Evolutionary conservation across 768 basidiomycete species (phyloP).

Genomic region (Lactarius hengduanensis): DNA sequence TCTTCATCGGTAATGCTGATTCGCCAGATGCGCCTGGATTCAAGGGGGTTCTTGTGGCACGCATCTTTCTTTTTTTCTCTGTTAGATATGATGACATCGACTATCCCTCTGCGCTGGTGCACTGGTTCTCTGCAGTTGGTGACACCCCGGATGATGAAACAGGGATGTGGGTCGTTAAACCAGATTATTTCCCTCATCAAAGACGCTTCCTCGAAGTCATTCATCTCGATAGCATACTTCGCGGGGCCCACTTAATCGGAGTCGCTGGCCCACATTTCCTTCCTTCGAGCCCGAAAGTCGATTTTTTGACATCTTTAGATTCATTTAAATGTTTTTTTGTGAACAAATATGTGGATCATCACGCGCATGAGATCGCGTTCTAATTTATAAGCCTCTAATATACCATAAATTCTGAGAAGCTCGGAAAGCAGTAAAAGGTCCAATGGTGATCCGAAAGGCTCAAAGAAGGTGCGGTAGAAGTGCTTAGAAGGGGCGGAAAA

Average conservation of each 20-base stretch:
- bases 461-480: no score
- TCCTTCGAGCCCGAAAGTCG: neutral
- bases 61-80: neutral
- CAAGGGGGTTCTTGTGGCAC: neutral
- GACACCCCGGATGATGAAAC: neutral
- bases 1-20: neutral
- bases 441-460: no score
- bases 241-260: neutral
- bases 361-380: neutral
- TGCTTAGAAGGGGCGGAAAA: no score
- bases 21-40: neutral
- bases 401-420: no score
- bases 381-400: neutral
- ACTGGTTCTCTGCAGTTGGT: neutral
- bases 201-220: neutral
- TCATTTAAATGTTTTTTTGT: neutral
- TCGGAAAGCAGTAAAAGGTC: no score
- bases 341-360: neutral
- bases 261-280: neutral
- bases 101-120: neutral
- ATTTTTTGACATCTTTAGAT: neutral
- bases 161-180: neutral
- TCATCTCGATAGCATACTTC: neutral
- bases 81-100: neutral
- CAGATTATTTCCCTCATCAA: no score